Conservation (phyloP, 2,329 filamentous ascomycete species). For the Fusarium chuoi region DNA sequence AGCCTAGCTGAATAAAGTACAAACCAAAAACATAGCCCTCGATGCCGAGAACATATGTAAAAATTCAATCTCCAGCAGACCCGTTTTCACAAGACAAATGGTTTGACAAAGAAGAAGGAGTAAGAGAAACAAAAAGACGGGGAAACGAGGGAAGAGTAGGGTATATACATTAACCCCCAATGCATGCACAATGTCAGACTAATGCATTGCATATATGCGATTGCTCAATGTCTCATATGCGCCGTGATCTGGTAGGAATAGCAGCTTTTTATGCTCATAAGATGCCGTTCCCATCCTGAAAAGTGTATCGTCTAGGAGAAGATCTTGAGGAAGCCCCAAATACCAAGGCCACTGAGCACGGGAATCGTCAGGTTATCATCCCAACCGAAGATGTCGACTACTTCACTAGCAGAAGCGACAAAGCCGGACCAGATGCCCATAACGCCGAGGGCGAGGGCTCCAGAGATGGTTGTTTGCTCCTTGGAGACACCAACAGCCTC, state of each 20-base stretch:
- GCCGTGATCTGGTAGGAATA: neutral
- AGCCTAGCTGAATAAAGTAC: conserved; percentile 36
- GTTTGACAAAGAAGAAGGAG: conserved; percentile 23
- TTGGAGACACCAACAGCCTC: conserved; percentile 70
- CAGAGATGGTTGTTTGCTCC: conserved; percentile 70
- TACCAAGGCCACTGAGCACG: conserved; percentile 84
- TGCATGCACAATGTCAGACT: conserved; percentile 31
- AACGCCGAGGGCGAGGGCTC: conserved; percentile 77
- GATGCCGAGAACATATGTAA: neutral
- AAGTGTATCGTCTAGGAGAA: conserved; percentile 68
- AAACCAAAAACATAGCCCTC: conserved; percentile 26
- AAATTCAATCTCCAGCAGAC: conserved; percentile 17
- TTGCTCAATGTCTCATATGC: conserved; percentile 25
- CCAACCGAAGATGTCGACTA: conserved; percentile 90
- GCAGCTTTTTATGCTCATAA: neutral
- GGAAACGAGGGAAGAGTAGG: conserved; percentile 3
- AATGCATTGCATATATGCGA: conserved; percentile 17
- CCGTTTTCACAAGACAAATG: conserved; percentile 12
- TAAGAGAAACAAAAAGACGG: conserved; percentile 23
- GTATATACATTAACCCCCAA: conserved; percentile 14
- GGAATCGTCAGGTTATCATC: conserved; percentile 99
- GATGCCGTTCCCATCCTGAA: neutral
- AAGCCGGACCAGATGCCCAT: conserved; percentile 91
- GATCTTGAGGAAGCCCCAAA: conserved; percentile 90
- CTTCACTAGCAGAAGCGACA: conserved; percentile 87